These are phyloP conservation scores for Dichomitus squalens DNA, from an alignment of 1,284 basidiomycete species.

Conservation along the genomic window DNA sequence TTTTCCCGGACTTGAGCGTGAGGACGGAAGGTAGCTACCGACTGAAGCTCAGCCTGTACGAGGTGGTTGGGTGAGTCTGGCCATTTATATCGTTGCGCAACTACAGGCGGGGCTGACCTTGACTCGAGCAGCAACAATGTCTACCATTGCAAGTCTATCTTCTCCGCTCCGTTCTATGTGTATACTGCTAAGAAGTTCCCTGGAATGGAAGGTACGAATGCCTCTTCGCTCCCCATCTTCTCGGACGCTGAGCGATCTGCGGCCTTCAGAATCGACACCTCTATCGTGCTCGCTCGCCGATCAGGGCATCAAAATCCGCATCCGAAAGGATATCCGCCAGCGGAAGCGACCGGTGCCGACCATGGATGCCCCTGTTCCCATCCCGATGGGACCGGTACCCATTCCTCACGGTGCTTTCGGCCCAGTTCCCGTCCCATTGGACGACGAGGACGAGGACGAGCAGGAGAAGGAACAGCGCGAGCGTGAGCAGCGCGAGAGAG, in stretches of 20 bases:
- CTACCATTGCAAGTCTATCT: conserved; percentile 85
- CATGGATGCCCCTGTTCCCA: conserved; percentile 33
- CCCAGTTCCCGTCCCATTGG: conserved; percentile 40
- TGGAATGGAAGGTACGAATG: conserved; percentile 80
- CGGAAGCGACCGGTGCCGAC: conserved; percentile 63
- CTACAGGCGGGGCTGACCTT: conserved; percentile 3
- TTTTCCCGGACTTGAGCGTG: conserved; percentile 86
- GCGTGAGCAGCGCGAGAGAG: conserved; percentile 22
- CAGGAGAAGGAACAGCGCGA: conserved; percentile 25
- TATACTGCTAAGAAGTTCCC: conserved; percentile 96
- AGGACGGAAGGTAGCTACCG: conserved; percentile 88
- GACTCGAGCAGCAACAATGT: conserved; percentile 23
- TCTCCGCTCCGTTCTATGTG: conserved; percentile 85
- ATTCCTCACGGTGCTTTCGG: conserved; percentile 25
- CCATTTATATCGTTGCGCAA: not conserved
- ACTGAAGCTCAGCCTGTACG: conserved; percentile 90
- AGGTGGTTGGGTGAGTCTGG: conserved; percentile 83
- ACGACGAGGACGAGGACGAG: conserved; percentile 33
- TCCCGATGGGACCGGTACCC: conserved; percentile 25
- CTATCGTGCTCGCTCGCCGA: conserved; percentile 87
- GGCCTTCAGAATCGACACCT: conserved; percentile 74
- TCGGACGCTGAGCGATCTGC: conserved; percentile 6
- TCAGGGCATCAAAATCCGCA: conserved; percentile 92
- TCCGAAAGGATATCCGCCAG: conserved; percentile 85
- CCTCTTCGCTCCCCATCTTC: not conserved